Percentiles rank a stretch among this genome's conserved stretches.
phyloP scores from a whole-genome alignment of 169 alveolate species.

The Eimeria falciformis region DNA sequence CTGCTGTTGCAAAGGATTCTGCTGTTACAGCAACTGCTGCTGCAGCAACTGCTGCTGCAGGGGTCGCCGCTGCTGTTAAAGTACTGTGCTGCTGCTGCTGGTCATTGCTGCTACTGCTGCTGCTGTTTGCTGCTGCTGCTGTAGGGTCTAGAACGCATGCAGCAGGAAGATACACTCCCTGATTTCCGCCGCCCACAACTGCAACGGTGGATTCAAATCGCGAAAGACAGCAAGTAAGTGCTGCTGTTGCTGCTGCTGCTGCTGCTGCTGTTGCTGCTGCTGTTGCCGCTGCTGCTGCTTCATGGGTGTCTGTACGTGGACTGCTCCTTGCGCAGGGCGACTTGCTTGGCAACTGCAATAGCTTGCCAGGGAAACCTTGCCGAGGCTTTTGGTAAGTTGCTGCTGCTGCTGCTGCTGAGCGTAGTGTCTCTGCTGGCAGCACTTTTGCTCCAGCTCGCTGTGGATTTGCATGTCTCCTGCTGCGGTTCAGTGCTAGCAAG shows the following conservation, averaged over 20 bases:
- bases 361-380: not conserved
- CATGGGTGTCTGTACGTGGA: not conserved
- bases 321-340: slow-evolving; percentile 27
- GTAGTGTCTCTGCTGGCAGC: not conserved
- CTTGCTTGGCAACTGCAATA: slow-evolving; percentile 4
- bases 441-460: not conserved
- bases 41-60: not conserved
- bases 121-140: slow-evolving; percentile 22
- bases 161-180: slow-evolving; percentile 19
- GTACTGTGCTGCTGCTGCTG: slow-evolving; percentile 20
- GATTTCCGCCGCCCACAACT: slow-evolving; percentile 39
- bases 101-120: not conserved
- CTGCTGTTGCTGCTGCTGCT: slow-evolving; percentile 8
- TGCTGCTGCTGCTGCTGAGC: not conserved
- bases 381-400: not conserved
- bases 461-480: not conserved
- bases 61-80: not conserved
- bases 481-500: not conserved
- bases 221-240: slow-evolving; percentile 53
- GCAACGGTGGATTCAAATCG: slow-evolving; percentile 44
- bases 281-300: not conserved
- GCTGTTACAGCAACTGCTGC: not conserved
- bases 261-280: not conserved
- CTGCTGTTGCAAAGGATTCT: too few species aligned
- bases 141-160: slow-evolving; percentile 48